Conservation (phyloP, 495 filamentous ascomycete genomes). For the Neurospora sp. region DNA sequence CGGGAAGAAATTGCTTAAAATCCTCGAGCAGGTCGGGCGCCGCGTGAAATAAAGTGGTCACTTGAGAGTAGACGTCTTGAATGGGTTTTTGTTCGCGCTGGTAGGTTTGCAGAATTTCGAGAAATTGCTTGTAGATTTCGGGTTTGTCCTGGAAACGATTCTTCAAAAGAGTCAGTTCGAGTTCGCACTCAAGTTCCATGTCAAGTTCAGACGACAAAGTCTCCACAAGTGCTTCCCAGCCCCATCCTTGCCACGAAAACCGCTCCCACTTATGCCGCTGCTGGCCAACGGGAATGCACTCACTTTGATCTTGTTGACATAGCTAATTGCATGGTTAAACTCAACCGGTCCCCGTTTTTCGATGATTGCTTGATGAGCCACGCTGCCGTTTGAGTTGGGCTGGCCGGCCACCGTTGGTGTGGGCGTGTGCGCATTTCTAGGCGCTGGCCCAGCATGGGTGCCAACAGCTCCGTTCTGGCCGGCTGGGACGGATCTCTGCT, state of each 20-base stretch:
- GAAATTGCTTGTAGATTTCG: constrained; percentile 98
- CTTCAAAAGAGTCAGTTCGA: constrained; percentile 32
- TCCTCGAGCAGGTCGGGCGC: constrained; percentile 97
- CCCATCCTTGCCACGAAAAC: constrained; percentile 1
- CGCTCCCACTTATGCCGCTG: constrained; percentile 1
- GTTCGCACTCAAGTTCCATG: not conserved
- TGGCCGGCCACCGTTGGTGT: constrained; percentile 32
- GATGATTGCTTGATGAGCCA: constrained; percentile 42
- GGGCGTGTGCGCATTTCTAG: constrained; percentile 42
- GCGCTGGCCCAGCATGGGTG: constrained; percentile 24
- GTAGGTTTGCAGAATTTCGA: constrained; percentile 97
- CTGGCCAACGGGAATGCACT: constrained; percentile 5
- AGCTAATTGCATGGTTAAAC: constrained; percentile 99
- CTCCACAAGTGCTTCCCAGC: not conserved
- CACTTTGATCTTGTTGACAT: constrained; percentile 99
- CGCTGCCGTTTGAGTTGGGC: constrained; percentile 29
- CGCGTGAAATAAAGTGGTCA: constrained; percentile 84
- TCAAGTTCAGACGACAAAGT: not conserved
- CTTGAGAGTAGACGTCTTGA: constrained; percentile 95
- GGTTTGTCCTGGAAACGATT: constrained; percentile 92
- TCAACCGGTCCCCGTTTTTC: constrained; percentile 93
- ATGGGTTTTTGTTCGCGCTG: constrained; percentile 98
- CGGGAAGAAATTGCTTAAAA: constrained; percentile 97
- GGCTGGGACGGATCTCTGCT: constrained; percentile 73
- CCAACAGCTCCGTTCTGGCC: constrained; percentile 48